phyloP scores from a whole-genome alignment of 306 rosid genomes.

The Adenanthera pavonina region DNA sequence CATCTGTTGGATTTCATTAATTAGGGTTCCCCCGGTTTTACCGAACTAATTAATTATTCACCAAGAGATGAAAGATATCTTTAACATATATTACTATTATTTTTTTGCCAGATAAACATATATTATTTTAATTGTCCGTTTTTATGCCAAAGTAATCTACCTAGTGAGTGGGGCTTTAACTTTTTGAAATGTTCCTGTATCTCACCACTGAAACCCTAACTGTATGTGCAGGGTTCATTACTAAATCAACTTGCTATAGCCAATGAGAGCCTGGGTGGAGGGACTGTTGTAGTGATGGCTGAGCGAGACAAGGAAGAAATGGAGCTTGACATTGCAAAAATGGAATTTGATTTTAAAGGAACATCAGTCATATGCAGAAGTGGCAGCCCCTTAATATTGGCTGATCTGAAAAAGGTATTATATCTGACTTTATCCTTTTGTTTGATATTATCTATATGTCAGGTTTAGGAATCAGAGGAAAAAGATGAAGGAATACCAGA shows the following conservation, averaged over 20 bases:
- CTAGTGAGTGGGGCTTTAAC: background rate
- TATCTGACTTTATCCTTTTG: slow-evolving; percentile 26
- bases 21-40: background rate
- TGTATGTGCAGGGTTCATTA: slow-evolving; percentile 72
- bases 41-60: slow-evolving; percentile 15
- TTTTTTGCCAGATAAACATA: background rate
- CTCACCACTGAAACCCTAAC: slow-evolving; percentile 27
- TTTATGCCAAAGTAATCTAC: slow-evolving; percentile 15
- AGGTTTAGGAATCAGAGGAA: background rate
- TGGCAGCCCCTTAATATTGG: slow-evolving; percentile 90
- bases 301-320: slow-evolving; percentile 94
- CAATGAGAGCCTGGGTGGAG: slow-evolving; percentile 90
- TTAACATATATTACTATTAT: too few species aligned
- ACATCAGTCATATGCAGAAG: slow-evolving; percentile 92
- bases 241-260: slow-evolving; percentile 91
- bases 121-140: slow-evolving; percentile 13
- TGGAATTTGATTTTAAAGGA: slow-evolving; percentile 93
- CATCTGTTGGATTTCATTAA: slow-evolving; percentile 27
- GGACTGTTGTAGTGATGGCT: slow-evolving; percentile 91
- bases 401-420: slow-evolving; percentile 85
- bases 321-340: slow-evolving; percentile 94
- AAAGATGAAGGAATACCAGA: background rate
- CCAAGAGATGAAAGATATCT: background rate
- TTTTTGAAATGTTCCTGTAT: slow-evolving; percentile 24
- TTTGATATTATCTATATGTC: slow-evolving; percentile 4